phyloP scores from a whole-genome alignment of 2,329 filamentous ascomycete genomes.

The Ophiostoma himal-ulmi region DNA sequence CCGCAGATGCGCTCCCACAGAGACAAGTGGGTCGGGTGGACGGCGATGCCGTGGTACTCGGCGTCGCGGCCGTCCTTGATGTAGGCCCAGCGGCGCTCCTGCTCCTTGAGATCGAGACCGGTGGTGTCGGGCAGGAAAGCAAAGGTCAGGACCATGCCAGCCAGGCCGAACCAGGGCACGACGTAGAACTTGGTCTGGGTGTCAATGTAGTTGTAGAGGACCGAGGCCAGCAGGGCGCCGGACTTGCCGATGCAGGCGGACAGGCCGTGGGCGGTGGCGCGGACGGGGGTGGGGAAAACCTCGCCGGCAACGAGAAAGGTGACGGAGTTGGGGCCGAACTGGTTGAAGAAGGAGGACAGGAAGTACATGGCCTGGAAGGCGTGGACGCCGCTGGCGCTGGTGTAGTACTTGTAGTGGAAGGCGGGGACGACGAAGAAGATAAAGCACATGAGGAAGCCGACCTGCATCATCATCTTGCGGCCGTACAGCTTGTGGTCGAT shows the following conservation, averaged over 20 bases:
- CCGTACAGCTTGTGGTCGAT: conserved; percentile 97
- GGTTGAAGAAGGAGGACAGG: conserved; percentile 96
- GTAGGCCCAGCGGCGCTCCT: conserved; percentile 88
- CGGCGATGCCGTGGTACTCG: conserved; percentile 89
- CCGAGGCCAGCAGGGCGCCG: conserved; percentile 77
- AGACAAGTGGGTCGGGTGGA: conserved; percentile 83
- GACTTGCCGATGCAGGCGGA: conserved; percentile 87
- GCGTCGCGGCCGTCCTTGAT: conserved; percentile 69
- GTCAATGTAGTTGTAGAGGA: conserved; percentile 93
- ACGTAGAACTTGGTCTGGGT: conserved; percentile 81
- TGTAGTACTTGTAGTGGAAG: conserved; percentile 84
- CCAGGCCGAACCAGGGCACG: conserved; percentile 91
- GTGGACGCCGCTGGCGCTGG: conserved; percentile 61
- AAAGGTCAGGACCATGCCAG: conserved; percentile 73
- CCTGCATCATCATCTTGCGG: conserved; percentile 91
- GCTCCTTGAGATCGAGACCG: conserved; percentile 92
- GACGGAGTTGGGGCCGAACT: conserved; percentile 93
- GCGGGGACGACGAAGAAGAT: conserved; percentile 88
- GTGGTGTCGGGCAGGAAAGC: conserved; percentile 95
- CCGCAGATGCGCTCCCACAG: conserved; percentile 80
- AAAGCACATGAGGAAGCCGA: conserved; percentile 91
- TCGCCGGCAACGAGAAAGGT: conserved; percentile 95
- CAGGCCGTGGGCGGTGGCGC: conserved; percentile 89
- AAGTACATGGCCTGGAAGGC: conserved; percentile 99
- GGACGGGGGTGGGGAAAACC: conserved; percentile 91